Percentiles rank a stretch among this genome's conserved stretches.
Conservation (phyloP, 192 early-diverging fungal genomes). For the Linnemannia schmuckeri region DNA sequence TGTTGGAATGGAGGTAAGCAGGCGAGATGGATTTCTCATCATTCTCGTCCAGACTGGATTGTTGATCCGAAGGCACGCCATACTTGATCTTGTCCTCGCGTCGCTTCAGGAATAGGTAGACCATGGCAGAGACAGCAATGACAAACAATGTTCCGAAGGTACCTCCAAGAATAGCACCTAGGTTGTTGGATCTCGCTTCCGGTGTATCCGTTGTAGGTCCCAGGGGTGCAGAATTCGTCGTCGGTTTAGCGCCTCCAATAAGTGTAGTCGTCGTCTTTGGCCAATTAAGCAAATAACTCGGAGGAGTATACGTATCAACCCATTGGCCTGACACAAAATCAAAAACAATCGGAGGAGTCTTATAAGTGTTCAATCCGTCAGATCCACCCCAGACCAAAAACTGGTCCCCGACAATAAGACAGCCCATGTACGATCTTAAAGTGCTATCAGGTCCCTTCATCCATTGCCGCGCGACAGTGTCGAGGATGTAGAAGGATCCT, state of each 20-base stretch:
- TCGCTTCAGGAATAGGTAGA: constrained; percentile 24
- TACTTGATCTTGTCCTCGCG: constrained; percentile 16
- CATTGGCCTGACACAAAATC: constrained; percentile 11
- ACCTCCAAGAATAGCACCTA: constrained; percentile 49
- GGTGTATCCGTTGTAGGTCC: background rate
- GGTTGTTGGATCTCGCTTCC: constrained; percentile 8
- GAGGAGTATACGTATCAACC: constrained; percentile 24
- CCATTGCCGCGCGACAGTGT: constrained; percentile 22
- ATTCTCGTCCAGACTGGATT: background rate
- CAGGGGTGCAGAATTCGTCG: background rate
- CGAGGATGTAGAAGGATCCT: constrained; percentile 7
- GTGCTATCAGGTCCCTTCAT: constrained; percentile 18
- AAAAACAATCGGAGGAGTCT: constrained; percentile 23
- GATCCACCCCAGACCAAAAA: constrained; percentile 38
- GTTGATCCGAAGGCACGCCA: constrained; percentile 3
- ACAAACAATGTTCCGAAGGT: constrained; percentile 31
- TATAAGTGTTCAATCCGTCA: constrained; percentile 7
- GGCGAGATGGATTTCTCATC: background rate
- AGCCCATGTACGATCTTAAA: constrained; percentile 28
- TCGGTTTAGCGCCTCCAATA: background rate
- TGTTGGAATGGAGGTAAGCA: background rate
- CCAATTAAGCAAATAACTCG: constrained; percentile 17
- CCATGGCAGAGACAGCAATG: constrained; percentile 3
- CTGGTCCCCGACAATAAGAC: constrained; percentile 35
- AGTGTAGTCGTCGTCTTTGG: constrained; percentile 4